Percentiles rank a stretch among this genome's conserved stretches.
These are phyloP conservation scores for Sarocladium strictum DNA, from an alignment of 2,329 filamentous ascomycete genomes.

Conservation along the genomic window DNA sequence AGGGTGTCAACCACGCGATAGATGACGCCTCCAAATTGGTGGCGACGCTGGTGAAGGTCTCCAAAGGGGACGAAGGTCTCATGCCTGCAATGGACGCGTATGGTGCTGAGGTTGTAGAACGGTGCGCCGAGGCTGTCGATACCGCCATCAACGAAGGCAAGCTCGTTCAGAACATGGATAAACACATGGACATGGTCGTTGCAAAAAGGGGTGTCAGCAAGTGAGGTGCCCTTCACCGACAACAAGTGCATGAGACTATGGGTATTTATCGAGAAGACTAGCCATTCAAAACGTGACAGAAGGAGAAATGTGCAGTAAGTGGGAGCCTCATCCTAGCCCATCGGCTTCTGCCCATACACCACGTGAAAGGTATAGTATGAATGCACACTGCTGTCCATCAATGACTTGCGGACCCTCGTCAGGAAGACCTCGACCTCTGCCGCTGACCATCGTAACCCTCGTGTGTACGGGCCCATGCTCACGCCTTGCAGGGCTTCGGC, in stretches of 20 bases:
- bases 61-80: not conserved
- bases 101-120: constrained; percentile 3
- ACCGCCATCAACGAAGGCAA: constrained; percentile 8
- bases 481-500: constrained; percentile 26
- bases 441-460: constrained; percentile 25
- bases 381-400: constrained; percentile 4
- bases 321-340: not conserved
- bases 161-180: constrained; percentile 8
- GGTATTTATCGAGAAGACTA: no score
- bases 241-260: no score
- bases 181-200: constrained; percentile 1
- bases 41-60: not conserved
- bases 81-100: not conserved
- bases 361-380: constrained; percentile 11
- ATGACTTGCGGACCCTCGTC: constrained; percentile 22
- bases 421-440: constrained; percentile 28
- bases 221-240: not conserved
- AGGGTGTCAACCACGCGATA: constrained; percentile 1
- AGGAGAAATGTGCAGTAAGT: no score
- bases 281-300: no score
- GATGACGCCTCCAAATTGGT: not conserved
- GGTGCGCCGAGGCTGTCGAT: constrained; percentile 3
- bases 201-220: constrained; percentile 5
- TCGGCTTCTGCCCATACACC: constrained; percentile 9
- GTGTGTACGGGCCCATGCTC: constrained; percentile 28